Conservation (phyloP, 2,329 filamentous ascomycete species). For the Lasiodiplodia hormozganensis region DNA sequence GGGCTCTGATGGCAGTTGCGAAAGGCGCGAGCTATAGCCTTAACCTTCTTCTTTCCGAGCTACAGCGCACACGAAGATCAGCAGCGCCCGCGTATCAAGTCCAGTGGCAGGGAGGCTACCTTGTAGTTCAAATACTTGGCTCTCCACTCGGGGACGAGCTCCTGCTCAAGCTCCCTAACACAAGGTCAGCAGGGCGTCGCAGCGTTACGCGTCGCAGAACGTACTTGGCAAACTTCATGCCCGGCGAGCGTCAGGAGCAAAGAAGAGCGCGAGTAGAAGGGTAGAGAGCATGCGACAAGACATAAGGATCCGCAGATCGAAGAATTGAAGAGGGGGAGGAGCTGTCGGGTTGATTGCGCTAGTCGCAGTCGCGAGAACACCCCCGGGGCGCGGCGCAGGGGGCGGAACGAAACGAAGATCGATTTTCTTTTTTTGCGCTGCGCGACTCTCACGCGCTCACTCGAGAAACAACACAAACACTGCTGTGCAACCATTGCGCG, state of each 20-base stretch:
- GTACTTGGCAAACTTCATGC: conserved; percentile 70
- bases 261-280: background rate
- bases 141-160: conserved; percentile 93
- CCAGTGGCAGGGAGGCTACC: conserved; percentile 50
- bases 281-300: background rate
- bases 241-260: conserved; percentile 11
- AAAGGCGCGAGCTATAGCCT: conserved; percentile 77
- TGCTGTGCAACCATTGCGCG: background rate
- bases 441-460: background rate
- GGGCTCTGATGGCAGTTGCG: conserved; percentile 63
- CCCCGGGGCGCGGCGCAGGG: background rate
- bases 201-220: conserved; percentile 33
- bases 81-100: conserved; percentile 4
- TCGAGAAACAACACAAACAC: background rate
- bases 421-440: background rate
- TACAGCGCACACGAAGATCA: conserved; percentile 39
- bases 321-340: conserved; percentile 1
- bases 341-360: conserved; percentile 6
- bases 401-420: background rate
- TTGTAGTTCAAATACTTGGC: conserved; percentile 96
- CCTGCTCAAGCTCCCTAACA: conserved; percentile 76
- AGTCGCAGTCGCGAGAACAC: background rate
- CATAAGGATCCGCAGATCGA: background rate
- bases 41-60: conserved; percentile 89
- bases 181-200: conserved; percentile 23